These are phyloP conservation scores for Globisporangium abappressorium DNA, from an alignment of 352 stramenopile species.

Conservation along the genomic window DNA sequence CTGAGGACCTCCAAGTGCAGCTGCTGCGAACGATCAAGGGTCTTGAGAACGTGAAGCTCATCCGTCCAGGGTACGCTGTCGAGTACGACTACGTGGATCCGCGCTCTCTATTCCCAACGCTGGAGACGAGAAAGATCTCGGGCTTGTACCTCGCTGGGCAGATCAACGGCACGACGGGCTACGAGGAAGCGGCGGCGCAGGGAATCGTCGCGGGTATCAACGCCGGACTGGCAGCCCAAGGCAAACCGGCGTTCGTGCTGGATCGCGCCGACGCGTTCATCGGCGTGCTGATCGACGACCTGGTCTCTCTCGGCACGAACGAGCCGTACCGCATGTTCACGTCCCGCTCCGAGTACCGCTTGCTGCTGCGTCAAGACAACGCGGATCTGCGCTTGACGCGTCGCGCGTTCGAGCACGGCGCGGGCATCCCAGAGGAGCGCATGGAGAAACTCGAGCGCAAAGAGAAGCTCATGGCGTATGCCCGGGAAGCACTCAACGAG, in stretches of 20 bases:
- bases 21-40: constrained; percentile 95
- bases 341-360: constrained; percentile 90
- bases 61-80: constrained; percentile 98
- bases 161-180: constrained; percentile 99
- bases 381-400: constrained; percentile 95
- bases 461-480: constrained; percentile 69
- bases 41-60: constrained; percentile 94
- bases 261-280: constrained; percentile 95
- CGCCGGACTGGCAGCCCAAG: constrained; percentile 80
- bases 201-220: constrained; percentile 97
- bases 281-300: constrained; percentile 98
- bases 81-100: constrained; percentile 99
- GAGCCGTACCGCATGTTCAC: constrained; percentile 99
- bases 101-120: constrained; percentile 88
- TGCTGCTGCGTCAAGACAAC: constrained; percentile 93
- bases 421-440: constrained; percentile 62
- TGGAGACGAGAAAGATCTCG: constrained; percentile 93
- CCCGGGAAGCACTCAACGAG: constrained; percentile 42
- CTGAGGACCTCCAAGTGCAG: constrained; percentile 93
- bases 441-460: constrained; percentile 84
- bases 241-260: constrained; percentile 86
- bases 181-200: constrained; percentile 98
- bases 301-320: constrained; percentile 94
- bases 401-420: constrained; percentile 85
- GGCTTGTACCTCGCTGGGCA: constrained; percentile 96